These are phyloP conservation scores for Asterochloris sp. DNA, from an alignment of 139 green algal species.

Conservation along the genomic window DNA sequence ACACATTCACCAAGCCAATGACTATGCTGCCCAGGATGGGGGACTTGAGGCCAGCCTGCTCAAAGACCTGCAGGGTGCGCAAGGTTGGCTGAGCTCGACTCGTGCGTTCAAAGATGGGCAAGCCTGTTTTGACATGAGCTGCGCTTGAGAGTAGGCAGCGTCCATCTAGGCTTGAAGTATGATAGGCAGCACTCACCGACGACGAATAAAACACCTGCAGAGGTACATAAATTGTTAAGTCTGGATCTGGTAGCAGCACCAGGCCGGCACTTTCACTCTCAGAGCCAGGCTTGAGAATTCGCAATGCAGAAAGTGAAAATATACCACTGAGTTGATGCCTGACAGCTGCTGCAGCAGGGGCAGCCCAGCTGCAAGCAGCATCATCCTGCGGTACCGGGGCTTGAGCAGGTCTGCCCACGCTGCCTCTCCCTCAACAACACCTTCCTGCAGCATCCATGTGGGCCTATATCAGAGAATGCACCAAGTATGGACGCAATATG, in stretches of 20 bases:
- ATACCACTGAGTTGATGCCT: slow-evolving; percentile 85
- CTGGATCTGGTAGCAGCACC: no score
- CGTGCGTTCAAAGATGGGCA: no score
- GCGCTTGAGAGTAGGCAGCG: background rate
- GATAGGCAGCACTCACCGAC: background rate
- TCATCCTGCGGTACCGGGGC: slow-evolving; percentile 43
- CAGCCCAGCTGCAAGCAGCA: slow-evolving; percentile 53
- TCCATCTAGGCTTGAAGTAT: background rate
- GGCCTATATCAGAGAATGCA: no score
- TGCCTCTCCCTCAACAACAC: background rate
- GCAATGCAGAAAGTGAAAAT: slow-evolving; percentile 49
- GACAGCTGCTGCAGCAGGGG: slow-evolving; percentile 70
- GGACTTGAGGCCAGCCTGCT: slow-evolving; percentile 50
- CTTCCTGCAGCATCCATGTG: no score
- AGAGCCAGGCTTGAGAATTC: background rate
- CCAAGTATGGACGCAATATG: no score
- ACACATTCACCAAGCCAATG: slow-evolving; percentile 63
- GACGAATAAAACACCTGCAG: slow-evolving; percentile 1
- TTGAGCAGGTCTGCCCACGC: slow-evolving; percentile 30
- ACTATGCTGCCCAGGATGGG: slow-evolving; percentile 58
- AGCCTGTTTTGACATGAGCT: background rate
- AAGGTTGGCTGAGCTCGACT: background rate
- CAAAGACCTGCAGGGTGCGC: slow-evolving; percentile 48
- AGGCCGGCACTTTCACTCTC: background rate
- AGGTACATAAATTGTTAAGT: background rate